phyloP scores from a whole-genome alignment of 2,329 filamentous ascomycete genomes.

The Knufia fluminis region DNA sequence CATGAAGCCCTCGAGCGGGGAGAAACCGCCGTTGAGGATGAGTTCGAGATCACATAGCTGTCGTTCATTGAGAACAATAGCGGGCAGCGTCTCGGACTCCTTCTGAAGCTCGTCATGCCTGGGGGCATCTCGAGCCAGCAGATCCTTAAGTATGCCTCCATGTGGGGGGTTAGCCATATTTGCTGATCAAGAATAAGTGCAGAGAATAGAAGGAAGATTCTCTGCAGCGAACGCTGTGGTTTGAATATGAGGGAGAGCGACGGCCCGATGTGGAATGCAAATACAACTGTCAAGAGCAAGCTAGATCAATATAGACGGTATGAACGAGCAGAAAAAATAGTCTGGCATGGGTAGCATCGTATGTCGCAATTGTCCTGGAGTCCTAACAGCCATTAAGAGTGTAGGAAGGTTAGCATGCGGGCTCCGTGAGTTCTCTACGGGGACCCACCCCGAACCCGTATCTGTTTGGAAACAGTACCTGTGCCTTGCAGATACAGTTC shows the following conservation, averaged over 20 bases:
- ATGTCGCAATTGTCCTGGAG: constrained; percentile 4
- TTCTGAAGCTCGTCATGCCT: constrained; percentile 67
- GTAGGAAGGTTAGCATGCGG: not conserved
- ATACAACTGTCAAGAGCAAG: not conserved
- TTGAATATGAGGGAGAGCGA: not conserved
- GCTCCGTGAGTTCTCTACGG: not conserved
- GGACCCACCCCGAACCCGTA: not conserved
- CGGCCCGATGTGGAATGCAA: not conserved
- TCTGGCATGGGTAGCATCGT: not conserved
- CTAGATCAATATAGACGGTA: not conserved
- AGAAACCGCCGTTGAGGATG: constrained; percentile 96
- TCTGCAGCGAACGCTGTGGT: not conserved
- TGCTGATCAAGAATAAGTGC: not conserved
- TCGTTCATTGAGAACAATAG: constrained; percentile 77
- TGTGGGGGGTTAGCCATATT: constrained; percentile 55
- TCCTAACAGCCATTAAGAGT: constrained; percentile 5
- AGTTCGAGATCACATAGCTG: constrained; percentile 97
- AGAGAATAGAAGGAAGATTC: not conserved
- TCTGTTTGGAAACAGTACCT: constrained; percentile 4
- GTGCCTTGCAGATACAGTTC: constrained; percentile 1
- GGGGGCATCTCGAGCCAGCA: constrained; percentile 84
- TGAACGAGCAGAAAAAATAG: constrained; percentile 5
- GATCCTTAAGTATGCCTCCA: constrained; percentile 94
- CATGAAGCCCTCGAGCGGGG: constrained; percentile 96
- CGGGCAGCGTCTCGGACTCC: constrained; percentile 79